Percentiles rank a stretch among this genome's conserved stretches.
Conservation (phyloP, 768 basidiomycete genomes). For the Kwoniella bestiolae region DNA sequence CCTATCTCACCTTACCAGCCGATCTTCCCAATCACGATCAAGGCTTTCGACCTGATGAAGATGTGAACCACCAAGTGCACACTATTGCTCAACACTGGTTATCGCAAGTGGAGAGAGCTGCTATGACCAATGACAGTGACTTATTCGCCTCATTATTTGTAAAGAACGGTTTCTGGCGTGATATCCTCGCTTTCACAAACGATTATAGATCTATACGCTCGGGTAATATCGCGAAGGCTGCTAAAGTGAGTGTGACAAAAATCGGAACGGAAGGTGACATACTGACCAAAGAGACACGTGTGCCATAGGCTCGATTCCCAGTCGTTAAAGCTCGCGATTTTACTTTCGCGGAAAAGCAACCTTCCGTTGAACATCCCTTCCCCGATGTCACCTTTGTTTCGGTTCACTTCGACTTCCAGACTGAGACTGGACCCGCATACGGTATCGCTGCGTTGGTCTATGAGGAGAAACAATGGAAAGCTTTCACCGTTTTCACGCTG, state of each 20-base stretch:
- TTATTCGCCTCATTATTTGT: conserved; percentile 36
- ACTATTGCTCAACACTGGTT: conserved; percentile 44
- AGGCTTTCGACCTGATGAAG: conserved; percentile 36
- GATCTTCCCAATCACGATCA: conserved; percentile 37
- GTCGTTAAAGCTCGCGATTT: conserved; percentile 35
- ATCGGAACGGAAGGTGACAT: not conserved
- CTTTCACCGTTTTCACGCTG: conserved; percentile 66
- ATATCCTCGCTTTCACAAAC: conserved; percentile 46
- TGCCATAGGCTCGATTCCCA: conserved; percentile 32
- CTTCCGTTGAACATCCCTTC: conserved; percentile 34
- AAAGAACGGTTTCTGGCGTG: conserved; percentile 41
- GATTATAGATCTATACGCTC: conserved; percentile 42
- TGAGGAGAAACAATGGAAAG: conserved; percentile 63
- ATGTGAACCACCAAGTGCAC: conserved; percentile 37
- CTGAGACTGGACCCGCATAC: conserved; percentile 34
- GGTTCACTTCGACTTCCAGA: conserved; percentile 40
- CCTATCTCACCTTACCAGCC: conserved; percentile 25
- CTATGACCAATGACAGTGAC: conserved; percentile 27
- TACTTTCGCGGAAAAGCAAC: conserved; percentile 26
- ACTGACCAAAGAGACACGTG: not conserved
- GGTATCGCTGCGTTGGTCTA: conserved; percentile 39
- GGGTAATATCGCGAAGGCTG: conserved; percentile 39
- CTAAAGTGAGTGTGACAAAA: conserved; percentile 30
- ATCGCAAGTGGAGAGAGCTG: conserved; percentile 34
- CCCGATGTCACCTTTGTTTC: conserved; percentile 42